Base-by-base conservation (phyloP, 306 rosid species). In the Quercus ilex region DNA sequence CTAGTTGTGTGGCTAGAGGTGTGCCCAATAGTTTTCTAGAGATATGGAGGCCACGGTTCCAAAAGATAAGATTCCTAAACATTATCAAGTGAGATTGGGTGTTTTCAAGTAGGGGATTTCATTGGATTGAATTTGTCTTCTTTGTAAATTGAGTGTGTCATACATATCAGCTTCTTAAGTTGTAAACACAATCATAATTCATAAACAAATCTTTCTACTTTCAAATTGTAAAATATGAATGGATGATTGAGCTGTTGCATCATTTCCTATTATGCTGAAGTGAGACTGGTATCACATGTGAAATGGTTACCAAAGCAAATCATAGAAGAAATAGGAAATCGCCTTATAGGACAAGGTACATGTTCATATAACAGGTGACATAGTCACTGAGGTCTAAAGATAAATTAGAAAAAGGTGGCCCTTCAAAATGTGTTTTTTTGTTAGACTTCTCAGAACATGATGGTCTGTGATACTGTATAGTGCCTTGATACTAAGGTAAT, bases 301-400 rank as follows among this genome's bases (percentile, higher is more conserved):
- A 55, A 56, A 63, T 49, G 57, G 5, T 20, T 57, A n/a, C 80
- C 51, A 56, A 59, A 69, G 6, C 28, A 79, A 17, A 2, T 9
- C 9, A 20, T n/a, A 2, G 0, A 46, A 31, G 19, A 74, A 28
- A 52, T 23, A 12, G 21, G 31, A 74, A 86, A 59, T 73, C 21
- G 80, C 83, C 83, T 86, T 77, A 84, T 30, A 84, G 62, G 85
- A 83, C 89, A 84, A 65, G 74, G 69, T 38, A 49, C 80, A 43
- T 74, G 81, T 38, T 74, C 56, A 69, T 21, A 26, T 21, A 56
- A 51, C 52, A 72, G 69, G 80, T 72, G 74, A 76, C 79, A 72
- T 55, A 9, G 74, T 57, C 78, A 79, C 31, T 81, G 74, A 77
- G 20, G 77, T 81, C 74, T 75, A 63, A 83, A 73, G 56, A 38